phyloP scores from a whole-genome alignment of 768 basidiomycete genomes.

The Udeniomyces megalosporus region DNA sequence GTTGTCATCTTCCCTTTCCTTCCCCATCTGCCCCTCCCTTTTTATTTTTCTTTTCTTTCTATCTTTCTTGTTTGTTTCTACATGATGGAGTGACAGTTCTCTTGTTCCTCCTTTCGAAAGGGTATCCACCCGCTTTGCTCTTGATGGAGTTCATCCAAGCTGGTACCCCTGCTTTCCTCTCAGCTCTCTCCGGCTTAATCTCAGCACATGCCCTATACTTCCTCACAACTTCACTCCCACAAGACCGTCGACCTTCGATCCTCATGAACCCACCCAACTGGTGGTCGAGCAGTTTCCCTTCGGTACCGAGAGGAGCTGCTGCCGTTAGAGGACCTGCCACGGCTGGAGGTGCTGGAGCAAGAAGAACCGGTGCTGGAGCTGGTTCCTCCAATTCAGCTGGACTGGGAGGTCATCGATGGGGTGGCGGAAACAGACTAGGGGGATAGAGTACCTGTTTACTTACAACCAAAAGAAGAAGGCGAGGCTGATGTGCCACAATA shows the following conservation, averaged over 20 bases:
- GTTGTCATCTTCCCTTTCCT: conserved; percentile 24
- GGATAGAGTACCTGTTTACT: too few species aligned
- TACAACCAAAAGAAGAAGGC: too few species aligned
- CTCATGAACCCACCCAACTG: conserved; percentile 3
- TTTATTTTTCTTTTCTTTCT: too few species aligned
- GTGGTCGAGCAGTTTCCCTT: background rate
- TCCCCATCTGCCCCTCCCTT: too few species aligned
- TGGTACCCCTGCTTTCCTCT: conserved; percentile 37
- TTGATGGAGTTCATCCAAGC: conserved; percentile 51
- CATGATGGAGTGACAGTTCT: too few species aligned
- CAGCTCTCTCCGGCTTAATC: conserved; percentile 50
- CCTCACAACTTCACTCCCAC: conserved; percentile 11
- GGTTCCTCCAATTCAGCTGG: background rate
- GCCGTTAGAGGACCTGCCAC: background rate
- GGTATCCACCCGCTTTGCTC: conserved; percentile 59
- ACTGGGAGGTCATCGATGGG: conserved; percentile 15
- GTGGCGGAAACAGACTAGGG: conserved; percentile 18
- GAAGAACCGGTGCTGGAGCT: background rate
- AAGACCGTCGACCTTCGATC: background rate
- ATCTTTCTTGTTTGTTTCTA: too few species aligned
- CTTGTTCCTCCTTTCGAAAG: background rate
- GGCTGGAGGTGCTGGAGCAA: background rate
- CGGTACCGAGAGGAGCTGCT: background rate
- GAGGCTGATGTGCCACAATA: too few species aligned
- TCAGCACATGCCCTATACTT: conserved; percentile 67